Conservation (phyloP, 2,329 filamentous ascomycete genomes). For the Periconia sp. region DNA sequence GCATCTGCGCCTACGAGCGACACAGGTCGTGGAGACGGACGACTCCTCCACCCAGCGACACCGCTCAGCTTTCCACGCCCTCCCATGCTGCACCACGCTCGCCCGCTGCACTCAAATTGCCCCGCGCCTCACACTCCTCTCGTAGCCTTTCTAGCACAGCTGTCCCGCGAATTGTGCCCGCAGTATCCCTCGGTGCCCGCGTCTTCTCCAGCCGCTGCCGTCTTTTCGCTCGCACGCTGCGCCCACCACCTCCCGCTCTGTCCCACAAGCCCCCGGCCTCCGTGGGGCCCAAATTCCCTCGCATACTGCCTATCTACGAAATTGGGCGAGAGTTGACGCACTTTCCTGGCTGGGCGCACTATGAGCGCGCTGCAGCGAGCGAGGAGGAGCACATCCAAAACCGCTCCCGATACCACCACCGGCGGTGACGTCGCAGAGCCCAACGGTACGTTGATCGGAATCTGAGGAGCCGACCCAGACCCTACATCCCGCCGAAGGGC, state of each 20-base stretch:
- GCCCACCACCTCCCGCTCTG: constrained; percentile 19
- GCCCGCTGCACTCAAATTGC: constrained; percentile 13
- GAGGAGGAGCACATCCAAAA: constrained; percentile 44
- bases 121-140: constrained; percentile 4
- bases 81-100: constrained; percentile 23
- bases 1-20: not conserved
- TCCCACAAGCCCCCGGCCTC: constrained; percentile 21
- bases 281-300: constrained; percentile 15
- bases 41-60: too few species aligned
- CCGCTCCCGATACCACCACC: constrained; percentile 35
- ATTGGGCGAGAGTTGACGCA: constrained; percentile 35
- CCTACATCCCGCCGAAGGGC: not conserved
- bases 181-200: constrained; percentile 28
- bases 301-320: constrained; percentile 11
- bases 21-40: too few species aligned
- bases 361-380: constrained; percentile 48
- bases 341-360: constrained; percentile 42
- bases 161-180: constrained; percentile 17
- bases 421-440: constrained; percentile 21
- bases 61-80: too few species aligned
- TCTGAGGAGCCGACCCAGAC: not conserved
- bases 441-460: constrained; percentile 26
- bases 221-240: constrained; percentile 37
- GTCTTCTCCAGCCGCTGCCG: constrained; percentile 23
- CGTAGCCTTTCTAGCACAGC: constrained; percentile 12